Evolutionary conservation across 169 alveolate species (phyloP).

Genomic region (Babesia bigemina): DNA sequence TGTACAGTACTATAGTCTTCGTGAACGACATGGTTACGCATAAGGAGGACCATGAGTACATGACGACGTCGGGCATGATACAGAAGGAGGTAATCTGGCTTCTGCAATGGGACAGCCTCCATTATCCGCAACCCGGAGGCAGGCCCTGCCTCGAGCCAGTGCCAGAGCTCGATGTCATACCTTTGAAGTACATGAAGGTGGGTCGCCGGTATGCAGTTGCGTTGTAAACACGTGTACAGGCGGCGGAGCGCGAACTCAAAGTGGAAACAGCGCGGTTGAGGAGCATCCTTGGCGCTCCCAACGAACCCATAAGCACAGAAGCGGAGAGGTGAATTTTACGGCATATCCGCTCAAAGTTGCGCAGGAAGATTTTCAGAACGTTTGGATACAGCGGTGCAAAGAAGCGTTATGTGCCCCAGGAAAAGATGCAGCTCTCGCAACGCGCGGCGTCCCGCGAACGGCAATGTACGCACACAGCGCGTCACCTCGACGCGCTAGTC

Average conservation of each 20-base stretch:
- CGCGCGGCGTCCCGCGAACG: slow-evolving; percentile 15
- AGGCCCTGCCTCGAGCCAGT: slow-evolving; percentile 30
- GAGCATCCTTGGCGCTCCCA: slow-evolving; percentile 21
- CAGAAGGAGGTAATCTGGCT: slow-evolving; percentile 50
- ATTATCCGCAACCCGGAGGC: slow-evolving; percentile 66
- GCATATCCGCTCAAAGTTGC: background rate
- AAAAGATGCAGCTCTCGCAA: slow-evolving; percentile 35
- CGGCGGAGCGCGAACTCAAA: slow-evolving; percentile 20
- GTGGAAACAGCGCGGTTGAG: slow-evolving; percentile 25
- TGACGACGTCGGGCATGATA: slow-evolving; percentile 24
- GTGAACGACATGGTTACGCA: slow-evolving; percentile 47
- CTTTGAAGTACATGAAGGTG: slow-evolving; percentile 5
- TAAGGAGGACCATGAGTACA: slow-evolving; percentile 7
- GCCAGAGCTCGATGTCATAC: slow-evolving; percentile 6
- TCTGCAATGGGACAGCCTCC: slow-evolving; percentile 54
- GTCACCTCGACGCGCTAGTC: slow-evolving; percentile 37
- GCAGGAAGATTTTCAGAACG: slow-evolving; percentile 18
- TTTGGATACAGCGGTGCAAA: slow-evolving; percentile 31
- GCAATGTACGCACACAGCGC: slow-evolving; percentile 26
- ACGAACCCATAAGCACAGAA: slow-evolving; percentile 7
- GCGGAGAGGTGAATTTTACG: slow-evolving; percentile 1
- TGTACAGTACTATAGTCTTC: slow-evolving; percentile 51
- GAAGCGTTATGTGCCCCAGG: slow-evolving; percentile 49
- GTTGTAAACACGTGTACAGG: slow-evolving; percentile 8
- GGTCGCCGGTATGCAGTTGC: background rate